Base-by-base conservation (phyloP, 208 protist species). In the Leishmania martiniquensis region DNA sequence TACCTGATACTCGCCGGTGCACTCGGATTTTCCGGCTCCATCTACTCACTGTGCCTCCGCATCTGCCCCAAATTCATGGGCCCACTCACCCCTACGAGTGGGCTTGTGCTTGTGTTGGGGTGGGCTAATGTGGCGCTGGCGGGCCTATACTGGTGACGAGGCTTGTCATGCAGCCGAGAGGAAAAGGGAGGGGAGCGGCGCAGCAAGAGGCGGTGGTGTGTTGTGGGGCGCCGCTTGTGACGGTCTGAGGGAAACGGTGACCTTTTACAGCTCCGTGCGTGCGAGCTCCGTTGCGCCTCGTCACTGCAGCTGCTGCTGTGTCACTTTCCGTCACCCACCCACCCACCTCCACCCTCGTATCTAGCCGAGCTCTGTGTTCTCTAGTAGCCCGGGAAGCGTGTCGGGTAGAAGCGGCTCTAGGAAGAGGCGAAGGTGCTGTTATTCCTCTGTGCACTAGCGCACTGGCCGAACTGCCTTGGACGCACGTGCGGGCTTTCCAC, bases 101-200 rank as follows among this genome's bases (percentile, higher is more conserved):
- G 89, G 4, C 75, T 95, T 2, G 88, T 92, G 7, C 86, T 95
- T 15, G 84, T 93, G 67, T 63, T 88, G 6, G 91, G 91, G 7
- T 95, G 91, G 91, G 72, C 89, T 34, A 83, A 85, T 74, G 79
- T 86, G 51, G 88, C 79, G 22, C 52, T 92, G n/a, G 89, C 89
- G 0, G 91, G 89, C 25, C 79, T 91, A 39, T 85, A 83, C 65
- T 82, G 84, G 85, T 89, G 76, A 75, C 20, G 37, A 63, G 47
- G 7, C n/a, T n/a, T n/a, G n/a, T n/a, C n/a, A n/a, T n/a, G n/a
- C n/a, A n/a, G n/a, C n/a, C n/a, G n/a, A 6, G 29, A 47, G 17
- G 42, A 6, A n/a, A 54, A 22, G 25, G 3, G n/a, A 37, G 66
- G 29, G 32, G n/a, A 71, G n/a, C n/a, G 7, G 1, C 5, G 29